A percentile compares a stretch with the other conserved stretches of the same genome.
These are phyloP conservation scores for Colletotrichum chlorophyti DNA, from an alignment of 2,329 filamentous ascomycete species.

Conservation along the genomic window DNA sequence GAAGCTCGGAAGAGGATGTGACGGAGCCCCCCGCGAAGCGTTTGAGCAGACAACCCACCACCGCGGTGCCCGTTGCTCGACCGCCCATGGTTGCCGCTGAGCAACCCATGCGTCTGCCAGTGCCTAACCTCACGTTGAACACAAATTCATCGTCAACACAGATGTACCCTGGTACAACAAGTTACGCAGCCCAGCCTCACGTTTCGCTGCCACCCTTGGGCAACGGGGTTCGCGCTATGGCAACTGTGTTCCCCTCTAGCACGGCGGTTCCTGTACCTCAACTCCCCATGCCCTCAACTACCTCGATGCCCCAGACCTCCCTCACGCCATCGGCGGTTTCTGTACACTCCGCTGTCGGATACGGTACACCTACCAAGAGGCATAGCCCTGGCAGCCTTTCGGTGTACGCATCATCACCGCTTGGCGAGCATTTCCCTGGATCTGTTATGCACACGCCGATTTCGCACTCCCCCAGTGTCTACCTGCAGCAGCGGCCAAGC, in stretches of 20 bases:
- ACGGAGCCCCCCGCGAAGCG: slow-evolving; percentile 64
- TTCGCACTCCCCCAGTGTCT: slow-evolving; percentile 85
- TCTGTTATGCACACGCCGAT: slow-evolving; percentile 67
- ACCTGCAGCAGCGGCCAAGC: slow-evolving; percentile 86
- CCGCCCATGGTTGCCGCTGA: slow-evolving; percentile 30
- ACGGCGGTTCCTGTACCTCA: slow-evolving; percentile 32
- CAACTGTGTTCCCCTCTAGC: slow-evolving; percentile 69
- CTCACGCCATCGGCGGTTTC: slow-evolving; percentile 24
- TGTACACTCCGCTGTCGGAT: slow-evolving; percentile 43
- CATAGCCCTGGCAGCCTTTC: slow-evolving; percentile 58
- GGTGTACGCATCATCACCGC: slow-evolving; percentile 70
- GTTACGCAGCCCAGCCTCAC: slow-evolving; percentile 50
- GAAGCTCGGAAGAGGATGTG: slow-evolving; percentile 56
- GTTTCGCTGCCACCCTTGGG: slow-evolving; percentile 70
- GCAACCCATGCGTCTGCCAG: slow-evolving; percentile 62
- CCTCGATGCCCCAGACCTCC: slow-evolving; percentile 26
- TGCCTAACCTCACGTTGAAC: slow-evolving; percentile 75
- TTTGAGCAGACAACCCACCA: slow-evolving; percentile 39
- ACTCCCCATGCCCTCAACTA: slow-evolving; percentile 27
- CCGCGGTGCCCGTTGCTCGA: slow-evolving; percentile 18
- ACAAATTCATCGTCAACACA: slow-evolving; percentile 44
- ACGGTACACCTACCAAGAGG: slow-evolving; percentile 59
- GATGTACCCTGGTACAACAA: slow-evolving; percentile 44
- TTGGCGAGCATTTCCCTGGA: slow-evolving; percentile 65
- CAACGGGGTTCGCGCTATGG: slow-evolving; percentile 73